Evolutionary conservation across 1,284 basidiomycete species (phyloP), one percentile per base, ranked within the genome.

Genomic region (Malassezia equina): DNA sequence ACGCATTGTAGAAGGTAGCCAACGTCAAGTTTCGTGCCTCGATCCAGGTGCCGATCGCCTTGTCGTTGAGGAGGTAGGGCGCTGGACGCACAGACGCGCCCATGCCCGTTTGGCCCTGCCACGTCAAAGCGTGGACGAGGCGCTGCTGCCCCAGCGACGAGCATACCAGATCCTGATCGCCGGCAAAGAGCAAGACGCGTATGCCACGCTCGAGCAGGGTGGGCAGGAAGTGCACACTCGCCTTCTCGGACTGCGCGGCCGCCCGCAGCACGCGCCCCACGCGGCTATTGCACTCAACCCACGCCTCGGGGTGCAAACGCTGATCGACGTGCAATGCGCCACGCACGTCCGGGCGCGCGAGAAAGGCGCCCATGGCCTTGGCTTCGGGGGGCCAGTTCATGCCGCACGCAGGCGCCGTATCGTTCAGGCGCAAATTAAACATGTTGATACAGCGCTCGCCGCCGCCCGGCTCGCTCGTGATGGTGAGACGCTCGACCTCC

Each of bases 371-470:
- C 33, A 95, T 80, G 44, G 85, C 82, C 8, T 79, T 75, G 23
- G 98, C 81, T 62, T 90, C 88, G n/a, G 85, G 84, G 4, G 93
- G 93, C 93, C 93, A 99, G 75, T 93, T 93, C 88, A 96, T 88
- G 1, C 93, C 93, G 75, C 93, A 99, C 2, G 83, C 84, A n/a
- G 91, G 91, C 43, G 75, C 78, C 12, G 80, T 80, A 73, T 99
- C 94, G 51, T 85, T 83, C 25, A 88, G 77, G 29, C 94, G 84
- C 19, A 96, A 82, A 69, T 99, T 94, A 69, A 98, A 99, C 42
- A 96, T 83, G 75, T 99, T 99, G 66, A 91, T 79, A 75, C 93
- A 99, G 76, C 27, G 49, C 31, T 44, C 23, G n/a, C 9, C 32
- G 19, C 34, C 39, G 27, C 28, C 27, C 17, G 36, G 19, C 19